These are phyloP conservation scores for Kipferlia bialata DNA, from an alignment of 78 protist genomes.

Conservation along the genomic window DNA sequence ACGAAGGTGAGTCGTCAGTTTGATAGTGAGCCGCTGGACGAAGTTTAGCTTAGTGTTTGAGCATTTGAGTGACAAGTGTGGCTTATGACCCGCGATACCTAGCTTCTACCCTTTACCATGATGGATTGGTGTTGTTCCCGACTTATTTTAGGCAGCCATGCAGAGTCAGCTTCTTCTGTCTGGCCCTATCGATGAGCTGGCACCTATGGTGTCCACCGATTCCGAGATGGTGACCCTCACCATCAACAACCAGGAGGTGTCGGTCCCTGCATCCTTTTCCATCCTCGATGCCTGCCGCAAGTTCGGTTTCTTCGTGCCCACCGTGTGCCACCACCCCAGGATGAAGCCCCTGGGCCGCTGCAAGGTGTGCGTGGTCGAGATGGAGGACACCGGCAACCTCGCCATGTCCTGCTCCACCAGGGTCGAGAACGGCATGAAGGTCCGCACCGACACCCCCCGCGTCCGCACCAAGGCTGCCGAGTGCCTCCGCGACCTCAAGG, in stretches of 20 bases:
- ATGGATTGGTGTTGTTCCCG: too few species aligned
- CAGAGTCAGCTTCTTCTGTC: too few species aligned
- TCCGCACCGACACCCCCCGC: slow-evolving; percentile 6
- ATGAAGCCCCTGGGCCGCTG: slow-evolving; percentile 5
- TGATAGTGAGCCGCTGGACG: too few species aligned
- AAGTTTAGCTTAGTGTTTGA: too few species aligned
- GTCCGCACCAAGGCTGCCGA: slow-evolving; percentile 1
- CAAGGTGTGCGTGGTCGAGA: slow-evolving; percentile 20
- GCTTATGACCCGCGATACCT: too few species aligned
- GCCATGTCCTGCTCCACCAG: slow-evolving; percentile 1
- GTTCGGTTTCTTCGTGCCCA: background rate
- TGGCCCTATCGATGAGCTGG: too few species aligned
- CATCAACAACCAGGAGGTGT: background rate
- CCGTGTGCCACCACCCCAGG: background rate
- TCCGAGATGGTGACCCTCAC: background rate
- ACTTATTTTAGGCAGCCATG: too few species aligned
- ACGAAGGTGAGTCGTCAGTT: too few species aligned
- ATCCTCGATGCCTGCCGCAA: slow-evolving; percentile 16
- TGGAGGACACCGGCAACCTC: slow-evolving; percentile 2
- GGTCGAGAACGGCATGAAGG: slow-evolving; percentile 4
- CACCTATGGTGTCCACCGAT: too few species aligned
- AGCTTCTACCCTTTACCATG: too few species aligned
- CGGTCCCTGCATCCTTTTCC: background rate
- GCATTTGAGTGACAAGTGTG: too few species aligned
- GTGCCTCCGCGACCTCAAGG: background rate